phyloP scores from a whole-genome alignment of 257 asterid genomes.

The Solanum lycopersicoides region DNA sequence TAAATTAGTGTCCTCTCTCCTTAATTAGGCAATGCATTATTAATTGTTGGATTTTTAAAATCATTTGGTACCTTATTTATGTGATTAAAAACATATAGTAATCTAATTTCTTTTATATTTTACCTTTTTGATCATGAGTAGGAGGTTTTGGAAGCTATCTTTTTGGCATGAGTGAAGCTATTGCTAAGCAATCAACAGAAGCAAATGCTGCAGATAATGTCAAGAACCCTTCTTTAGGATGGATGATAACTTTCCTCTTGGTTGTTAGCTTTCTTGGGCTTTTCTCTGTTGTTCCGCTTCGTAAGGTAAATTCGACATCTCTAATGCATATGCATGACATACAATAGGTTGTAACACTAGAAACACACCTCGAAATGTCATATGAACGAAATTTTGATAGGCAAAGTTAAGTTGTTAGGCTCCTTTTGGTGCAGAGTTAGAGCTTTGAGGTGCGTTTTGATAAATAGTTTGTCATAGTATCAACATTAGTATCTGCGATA shows the following conservation, averaged over 20 bases:
- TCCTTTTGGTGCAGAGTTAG: too few species aligned
- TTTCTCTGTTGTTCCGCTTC: conserved; percentile 55
- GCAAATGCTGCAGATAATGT: conserved; percentile 9
- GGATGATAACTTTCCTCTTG: conserved; percentile 62
- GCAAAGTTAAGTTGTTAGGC: background rate
- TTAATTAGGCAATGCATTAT: background rate
- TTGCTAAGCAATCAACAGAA: conserved; percentile 33
- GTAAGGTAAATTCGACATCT: conserved; percentile 34
- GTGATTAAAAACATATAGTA: background rate
- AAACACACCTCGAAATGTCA: background rate
- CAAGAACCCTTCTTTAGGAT: conserved; percentile 38
- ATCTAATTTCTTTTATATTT: background rate
- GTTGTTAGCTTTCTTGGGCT: conserved; percentile 60
- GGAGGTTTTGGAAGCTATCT: conserved; percentile 74
- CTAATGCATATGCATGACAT: background rate
- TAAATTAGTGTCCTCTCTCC: background rate
- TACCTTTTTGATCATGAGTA: conserved; percentile 5
- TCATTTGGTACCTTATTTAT: background rate
- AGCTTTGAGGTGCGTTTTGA: background rate
- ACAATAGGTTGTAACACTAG: background rate
- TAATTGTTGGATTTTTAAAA: background rate
- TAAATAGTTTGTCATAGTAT: background rate
- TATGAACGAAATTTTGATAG: background rate
- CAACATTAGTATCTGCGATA: background rate
- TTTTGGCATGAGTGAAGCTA: conserved; percentile 45